Conservation (phyloP, 2,329 filamentous ascomycete species). For the Fusarium virguliforme region DNA sequence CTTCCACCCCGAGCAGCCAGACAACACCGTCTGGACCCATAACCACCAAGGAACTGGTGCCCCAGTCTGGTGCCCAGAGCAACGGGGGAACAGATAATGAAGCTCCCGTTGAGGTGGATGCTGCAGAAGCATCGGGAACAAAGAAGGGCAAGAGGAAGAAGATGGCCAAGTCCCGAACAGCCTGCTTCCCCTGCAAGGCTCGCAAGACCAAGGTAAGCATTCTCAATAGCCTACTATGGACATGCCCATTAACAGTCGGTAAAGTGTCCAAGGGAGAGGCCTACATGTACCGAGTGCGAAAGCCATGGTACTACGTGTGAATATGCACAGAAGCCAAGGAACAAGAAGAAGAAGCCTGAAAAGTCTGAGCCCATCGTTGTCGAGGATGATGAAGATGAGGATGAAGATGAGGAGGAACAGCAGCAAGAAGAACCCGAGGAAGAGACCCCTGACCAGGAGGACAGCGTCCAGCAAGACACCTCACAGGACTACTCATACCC, state of each 20-base stretch:
- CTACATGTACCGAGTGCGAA: constrained; percentile 59
- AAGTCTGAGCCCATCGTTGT: constrained; percentile 32
- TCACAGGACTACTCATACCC: constrained; percentile 50
- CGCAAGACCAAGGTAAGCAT: constrained; percentile 59
- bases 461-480: constrained; percentile 25
- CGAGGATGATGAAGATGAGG: constrained; percentile 32
- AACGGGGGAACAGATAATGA: constrained; percentile 33
- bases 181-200: constrained; percentile 58
- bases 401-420: constrained; percentile 35
- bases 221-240: not conserved
- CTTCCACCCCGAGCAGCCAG: constrained; percentile 45
- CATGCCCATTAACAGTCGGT: not conserved
- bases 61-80: constrained; percentile 43
- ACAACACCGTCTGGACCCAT: constrained; percentile 48
- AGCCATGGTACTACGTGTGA: constrained; percentile 55
- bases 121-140: constrained; percentile 11
- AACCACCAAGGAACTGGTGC: constrained; percentile 54
- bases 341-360: constrained; percentile 42
- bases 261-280: constrained; percentile 61
- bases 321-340: constrained; percentile 57
- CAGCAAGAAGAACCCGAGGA: constrained; percentile 31
- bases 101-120: constrained; percentile 14
- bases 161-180: constrained; percentile 53
- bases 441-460: constrained; percentile 37
- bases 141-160: constrained; percentile 39